Base-by-base conservation (phyloP, 805 yeast genomes). In the Ascoidea tarda region DNA sequence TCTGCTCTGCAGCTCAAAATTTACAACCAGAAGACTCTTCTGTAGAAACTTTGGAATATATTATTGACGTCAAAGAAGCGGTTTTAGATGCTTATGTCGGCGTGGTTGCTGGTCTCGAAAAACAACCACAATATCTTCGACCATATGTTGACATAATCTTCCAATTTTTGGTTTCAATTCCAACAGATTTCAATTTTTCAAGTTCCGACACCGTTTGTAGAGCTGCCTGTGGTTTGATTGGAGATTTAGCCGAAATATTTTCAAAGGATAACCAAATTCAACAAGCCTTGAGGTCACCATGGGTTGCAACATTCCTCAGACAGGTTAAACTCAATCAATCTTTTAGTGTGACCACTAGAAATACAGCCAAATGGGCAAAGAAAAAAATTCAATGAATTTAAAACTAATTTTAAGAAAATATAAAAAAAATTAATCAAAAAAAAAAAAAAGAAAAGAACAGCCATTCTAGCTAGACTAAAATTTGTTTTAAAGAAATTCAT, bases 351-450 rank as follows among this genome's bases (percentile, higher is more conserved):
- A 69, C 75, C 52, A 88, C 97, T 10, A 81, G 79, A 64, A 93
- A 85, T 62, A 87, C 96, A n/a, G 97, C 97, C 6, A 79, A 90
- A 69, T 93, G 98, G 98, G 97, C 99, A 14, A 79, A 93, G 59
- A 96, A 86, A 62, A 83, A 14, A n/a, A 48, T 45, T 6, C n/a
- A 42, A 10, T 12, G 45, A 42, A 10, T 12, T n/a, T 12, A 42
- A 8, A 28, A 46, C 10, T n/a, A 10, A 46, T 46, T 8, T n/a
- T 46, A 28, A 10, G 16, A 10, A 28, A 46, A 46, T 46, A n/a
- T 10, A 46, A n/a, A 16, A 3, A 46, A n/a, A 28, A 46, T n/a
- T 46, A 4, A 8, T 8, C n/a, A 46, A 16, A 46, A 8, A 46
- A 28, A 46, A 46, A 46, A n/a, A n/a, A 46, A n/a, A 46, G 48